A percentile compares a stretch with the other conserved stretches of the same genome.
Evolutionary conservation across 352 stramenopile genomes (phyloP).

Genomic region (Pythium folliculosum): DNA sequence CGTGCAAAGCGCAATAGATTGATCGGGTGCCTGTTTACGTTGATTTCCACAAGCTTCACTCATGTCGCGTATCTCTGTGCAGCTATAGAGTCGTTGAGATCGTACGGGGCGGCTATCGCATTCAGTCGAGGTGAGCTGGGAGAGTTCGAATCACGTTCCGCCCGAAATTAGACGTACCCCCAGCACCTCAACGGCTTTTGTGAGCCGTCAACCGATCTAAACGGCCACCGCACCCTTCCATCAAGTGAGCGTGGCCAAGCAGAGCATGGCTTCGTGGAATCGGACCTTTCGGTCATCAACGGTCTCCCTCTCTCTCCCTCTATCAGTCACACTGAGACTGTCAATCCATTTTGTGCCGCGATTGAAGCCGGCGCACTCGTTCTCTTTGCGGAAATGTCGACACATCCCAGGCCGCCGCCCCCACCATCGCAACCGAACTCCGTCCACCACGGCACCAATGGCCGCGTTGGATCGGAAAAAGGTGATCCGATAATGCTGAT

Average conservation of each 20-base stretch:
- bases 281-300: not conserved
- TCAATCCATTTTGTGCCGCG: not conserved
- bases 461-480: not conserved
- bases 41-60: not conserved
- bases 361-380: not conserved
- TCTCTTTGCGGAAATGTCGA: not conserved
- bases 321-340: not conserved
- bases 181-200: not conserved
- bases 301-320: not conserved
- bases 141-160: not conserved
- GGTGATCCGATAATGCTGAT: not conserved
- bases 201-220: not conserved
- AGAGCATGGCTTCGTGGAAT: not conserved
- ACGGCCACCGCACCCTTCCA: not conserved
- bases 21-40: not conserved
- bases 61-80: not conserved
- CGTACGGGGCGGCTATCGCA: not conserved
- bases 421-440: not conserved
- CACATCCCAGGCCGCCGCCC: not conserved
- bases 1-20: slow-evolving; percentile 44
- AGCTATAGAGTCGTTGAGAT: not conserved
- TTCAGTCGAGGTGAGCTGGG: not conserved
- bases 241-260: not conserved
- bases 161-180: not conserved
- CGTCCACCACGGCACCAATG: not conserved